Percentiles rank a stretch among this genome's conserved stretches.
phyloP scores from a whole-genome alignment of 2,329 filamentous ascomycete species.

The Aureobasidium leucospermi region DNA sequence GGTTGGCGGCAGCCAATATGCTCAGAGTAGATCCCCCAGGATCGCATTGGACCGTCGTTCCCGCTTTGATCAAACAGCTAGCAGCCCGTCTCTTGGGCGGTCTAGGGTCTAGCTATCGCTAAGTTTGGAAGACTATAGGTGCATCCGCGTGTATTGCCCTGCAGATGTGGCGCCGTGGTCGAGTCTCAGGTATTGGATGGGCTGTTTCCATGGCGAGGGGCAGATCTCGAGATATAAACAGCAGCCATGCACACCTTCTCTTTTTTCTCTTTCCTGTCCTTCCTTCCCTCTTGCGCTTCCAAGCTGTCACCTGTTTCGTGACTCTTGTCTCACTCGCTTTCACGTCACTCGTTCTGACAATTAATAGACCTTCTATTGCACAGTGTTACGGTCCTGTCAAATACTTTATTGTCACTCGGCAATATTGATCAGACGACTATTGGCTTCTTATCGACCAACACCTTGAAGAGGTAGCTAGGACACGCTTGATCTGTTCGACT shows the following conservation, averaged over 20 bases:
- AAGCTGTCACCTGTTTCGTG: background rate
- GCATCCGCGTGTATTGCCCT: background rate
- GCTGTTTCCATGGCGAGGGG: background rate
- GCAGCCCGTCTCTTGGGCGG: background rate
- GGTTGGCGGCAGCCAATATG: background rate
- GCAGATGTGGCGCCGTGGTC: constrained; percentile 2
- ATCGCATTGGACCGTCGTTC: background rate
- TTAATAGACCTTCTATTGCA: background rate
- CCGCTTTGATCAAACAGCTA: constrained; percentile 1
- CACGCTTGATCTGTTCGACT: background rate
- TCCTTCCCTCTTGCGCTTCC: background rate
- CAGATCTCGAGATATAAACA: background rate
- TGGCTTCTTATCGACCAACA: background rate
- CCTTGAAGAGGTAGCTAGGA: background rate
- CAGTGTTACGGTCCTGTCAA: background rate
- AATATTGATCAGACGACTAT: background rate
- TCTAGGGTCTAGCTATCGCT: background rate
- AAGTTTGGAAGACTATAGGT: background rate
- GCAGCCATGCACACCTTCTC: background rate
- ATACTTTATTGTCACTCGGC: background rate
- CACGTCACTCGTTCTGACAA: background rate
- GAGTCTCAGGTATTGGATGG: background rate
- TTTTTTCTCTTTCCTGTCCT: background rate
- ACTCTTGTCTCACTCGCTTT: background rate
- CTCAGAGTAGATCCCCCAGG: background rate